Base-by-base conservation (phyloP, 768 basidiomycete species). In the Russula sp. region DNA sequence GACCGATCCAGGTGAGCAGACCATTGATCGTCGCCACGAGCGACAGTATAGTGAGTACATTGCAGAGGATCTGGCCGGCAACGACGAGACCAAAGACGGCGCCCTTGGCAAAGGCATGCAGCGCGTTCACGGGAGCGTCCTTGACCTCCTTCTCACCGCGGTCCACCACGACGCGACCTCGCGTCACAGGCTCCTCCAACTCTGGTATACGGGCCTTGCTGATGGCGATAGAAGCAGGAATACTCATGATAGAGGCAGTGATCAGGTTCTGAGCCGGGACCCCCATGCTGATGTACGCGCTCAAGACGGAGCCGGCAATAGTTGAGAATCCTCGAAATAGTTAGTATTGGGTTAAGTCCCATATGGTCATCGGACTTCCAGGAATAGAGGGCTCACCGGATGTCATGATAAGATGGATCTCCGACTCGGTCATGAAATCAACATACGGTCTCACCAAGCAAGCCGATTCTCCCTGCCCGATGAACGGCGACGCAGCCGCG, bases 191-290 rank as follows among this genome's bases (percentile, higher is more conserved):
- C 66, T 89, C 89, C 20, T 93, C 93, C 32, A 79, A 72, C 75
- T 96, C 93, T 0, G 93, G 93, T 38, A 86, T 66, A 47, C 93
- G 89, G 68, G 95, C 78, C 75, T 96, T 96, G 71, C 86, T 88
- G 69, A 96, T 93, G 2, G 93, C 83, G 71, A 96, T 94, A 14
- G 92, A 93, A 0, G 93, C 94, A 20, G 94, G 94, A 63, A 97
- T 96, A 72, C 87, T 89, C 93, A 96, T 96, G 61, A 95, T 87
- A 8, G 90, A 92, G 6, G 93, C 87, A 2, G 93, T 94, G 67
- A 93, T 78, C 25, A 93, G 78, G 69, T 89, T 93, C 72, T 87
- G 81, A 5, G 89, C 72, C 9, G 89, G 89, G 36, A 92, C 88
- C 42, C 88, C 91, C 66, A 87, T 77, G 65, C 71, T 76, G 70